Evolutionary conservation across 225 moss, liverwort and hornwort genomes (phyloP), one percentile per base, ranked within the genome.

Genomic region (Marchantia polymorpha): DNA sequence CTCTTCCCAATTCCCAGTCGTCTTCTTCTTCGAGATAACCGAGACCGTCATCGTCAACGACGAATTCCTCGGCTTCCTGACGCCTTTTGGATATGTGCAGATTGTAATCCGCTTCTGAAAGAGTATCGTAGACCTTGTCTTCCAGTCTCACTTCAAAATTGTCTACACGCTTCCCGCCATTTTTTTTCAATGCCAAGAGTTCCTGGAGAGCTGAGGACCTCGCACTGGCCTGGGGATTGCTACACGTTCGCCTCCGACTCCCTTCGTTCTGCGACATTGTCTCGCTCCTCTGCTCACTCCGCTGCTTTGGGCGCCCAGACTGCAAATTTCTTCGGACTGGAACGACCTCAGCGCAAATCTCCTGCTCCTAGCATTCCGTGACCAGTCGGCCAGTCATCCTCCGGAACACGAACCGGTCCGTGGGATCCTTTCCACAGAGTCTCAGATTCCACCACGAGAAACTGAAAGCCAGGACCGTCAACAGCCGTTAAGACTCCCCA

Each of bases 21-120:
- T 93, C 95, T 67, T 93, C 92, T 67, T 92, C 93, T 75, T 92
- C 99, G 56, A 93, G 87, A 20, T 99, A 99, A 59, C 99, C 99
- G 48, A 99, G 75, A 46, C 95, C 99, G 64, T 95, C 99, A 74
- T 99, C 99, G 20, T 93, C 99, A 30, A 99, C 93, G 27, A 99
- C 99, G 71, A 99, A 99, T 78, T 90, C 90, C 68, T 89, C 93
- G 3, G 92, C 90, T 80, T 95, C 94, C 82, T 91, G 92, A 25
- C 93, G 85, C 67, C 95, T 87, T 76, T 92, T 93, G 0, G 88
- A 86, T n/a, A 99, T 86, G 61, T 93, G 92, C 22, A 92, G 86
- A 71, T 90, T 90, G 69, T 95, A 99, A 70, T 99, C 99, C 31
- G 89, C 92, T 84, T 99, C 99, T 39, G 99, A 94, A 0, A 99